Conservation (phyloP, 257 asterid species). For the Forsythia viridissima region DNA sequence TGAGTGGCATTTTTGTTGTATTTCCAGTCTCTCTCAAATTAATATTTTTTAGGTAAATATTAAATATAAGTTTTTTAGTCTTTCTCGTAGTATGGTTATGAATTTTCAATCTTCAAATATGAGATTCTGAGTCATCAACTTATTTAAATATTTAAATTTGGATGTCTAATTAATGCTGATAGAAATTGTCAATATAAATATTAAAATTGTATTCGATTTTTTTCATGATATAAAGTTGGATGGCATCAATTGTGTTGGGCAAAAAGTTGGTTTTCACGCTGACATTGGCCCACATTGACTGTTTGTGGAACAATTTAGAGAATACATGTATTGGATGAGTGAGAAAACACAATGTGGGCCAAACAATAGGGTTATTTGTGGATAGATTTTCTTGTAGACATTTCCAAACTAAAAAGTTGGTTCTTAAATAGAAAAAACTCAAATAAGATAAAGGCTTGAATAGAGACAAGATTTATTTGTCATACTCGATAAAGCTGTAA, state of each 20-base stretch:
- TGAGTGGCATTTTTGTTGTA: slow-evolving; percentile 9
- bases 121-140: background rate
- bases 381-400: background rate
- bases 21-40: slow-evolving; percentile 24
- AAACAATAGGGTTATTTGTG: background rate
- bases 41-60: background rate
- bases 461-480: slow-evolving; percentile 27
- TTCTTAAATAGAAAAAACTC: background rate
- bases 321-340: slow-evolving; percentile 23
- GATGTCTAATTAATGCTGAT: background rate
- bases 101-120: background rate
- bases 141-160: no score
- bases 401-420: slow-evolving; percentile 23
- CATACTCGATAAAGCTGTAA: background rate
- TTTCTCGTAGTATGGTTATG: no score
- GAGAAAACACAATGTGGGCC: slow-evolving; percentile 43
- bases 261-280: no score
- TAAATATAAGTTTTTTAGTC: no score
- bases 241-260: background rate
- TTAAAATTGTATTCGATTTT: background rate
- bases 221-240: slow-evolving; percentile 18
- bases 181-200: no score
- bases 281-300: no score
- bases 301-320: background rate
- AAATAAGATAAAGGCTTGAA: background rate